Evolutionary conservation across 1,284 basidiomycete species (phyloP).

Genomic region (Laetiporus sulphureus): DNA sequence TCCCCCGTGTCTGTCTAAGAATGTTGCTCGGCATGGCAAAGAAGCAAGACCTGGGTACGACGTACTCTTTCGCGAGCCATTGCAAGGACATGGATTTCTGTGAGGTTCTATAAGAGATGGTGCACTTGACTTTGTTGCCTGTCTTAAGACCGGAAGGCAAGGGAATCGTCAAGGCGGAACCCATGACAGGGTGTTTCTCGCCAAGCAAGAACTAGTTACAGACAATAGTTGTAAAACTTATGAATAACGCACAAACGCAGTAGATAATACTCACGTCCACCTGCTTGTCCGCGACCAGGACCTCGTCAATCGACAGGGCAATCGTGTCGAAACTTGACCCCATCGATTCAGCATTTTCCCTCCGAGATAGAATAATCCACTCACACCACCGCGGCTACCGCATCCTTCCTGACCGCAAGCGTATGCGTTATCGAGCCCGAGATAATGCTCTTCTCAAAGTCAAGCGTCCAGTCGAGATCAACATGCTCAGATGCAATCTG

Average conservation of each 20-base stretch:
- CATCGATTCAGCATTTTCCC: not conserved
- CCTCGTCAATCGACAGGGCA: slow-evolving; percentile 61
- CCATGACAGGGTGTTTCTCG: slow-evolving; percentile 61
- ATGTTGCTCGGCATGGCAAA: slow-evolving; percentile 1
- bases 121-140: slow-evolving; percentile 47
- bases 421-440: slow-evolving; percentile 70
- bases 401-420: slow-evolving; percentile 51
- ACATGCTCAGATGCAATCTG: slow-evolving; percentile 65
- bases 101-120: slow-evolving; percentile 71
- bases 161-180: slow-evolving; percentile 54
- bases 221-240: no score
- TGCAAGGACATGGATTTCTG: slow-evolving; percentile 82
- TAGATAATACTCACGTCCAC: slow-evolving; percentile 34
- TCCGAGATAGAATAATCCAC: slow-evolving; percentile 16
- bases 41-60: not conserved
- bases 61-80: slow-evolving; percentile 83
- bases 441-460: slow-evolving; percentile 68
- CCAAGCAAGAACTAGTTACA: no score
- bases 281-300: slow-evolving; percentile 46
- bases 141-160: slow-evolving; percentile 36
- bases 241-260: not conserved
- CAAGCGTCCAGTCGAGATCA: slow-evolving; percentile 77
- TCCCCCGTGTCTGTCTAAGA: slow-evolving; percentile 86
- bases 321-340: slow-evolving; percentile 75
- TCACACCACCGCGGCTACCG: slow-evolving; percentile 61